Base-by-base conservation (phyloP, 768 basidiomycete genomes). In the Polyporus arcularius region DNA sequence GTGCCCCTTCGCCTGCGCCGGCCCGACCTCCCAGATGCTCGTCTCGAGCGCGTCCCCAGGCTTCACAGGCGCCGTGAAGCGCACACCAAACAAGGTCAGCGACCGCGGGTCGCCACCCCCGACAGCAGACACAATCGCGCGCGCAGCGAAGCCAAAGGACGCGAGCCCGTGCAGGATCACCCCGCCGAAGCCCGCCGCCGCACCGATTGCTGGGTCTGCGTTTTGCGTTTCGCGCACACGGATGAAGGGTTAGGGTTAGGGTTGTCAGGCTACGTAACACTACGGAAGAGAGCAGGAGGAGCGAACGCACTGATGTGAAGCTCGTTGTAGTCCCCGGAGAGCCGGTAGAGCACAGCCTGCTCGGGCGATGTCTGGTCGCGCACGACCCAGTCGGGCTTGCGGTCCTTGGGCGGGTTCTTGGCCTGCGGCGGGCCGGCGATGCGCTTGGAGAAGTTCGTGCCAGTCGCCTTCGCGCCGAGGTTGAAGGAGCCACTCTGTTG, bases 101-200 rank as follows among this genome's bases (percentile, higher is more conserved):
- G 87, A 78, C 4, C 77, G 76, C 3, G 88, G 80, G 64, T 90
- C 83, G 46, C 82, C 81, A 0, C 79, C 81, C 0, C 85, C 90
- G 12, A 87, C 79, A 2, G 80, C 79, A 58, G 81, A 80, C 62
- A 96, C 78, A 55, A 95, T 74, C 1, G 85, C 90, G 45, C 92
- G 86, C 3, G 90, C 94, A 8, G 80, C 89, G 70, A 93, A 93
- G 10, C 93, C 93, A 70, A 83, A 94, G 0, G 88, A 85, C 18
- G 89, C 87, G 28, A 95, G 80, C 31, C 93, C 93, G 69, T 96
- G 93, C 3, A 95, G 81, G 67, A 96, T 94, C 40, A 88, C 85
- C 50, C 88, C 93, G 2, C 90, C 90, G 67, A 96, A 94, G 11
- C 92, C 91, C 16, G 86, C 79, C 8, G 78, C 79, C 64, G 85